Base-by-base conservation (phyloP, 345 rosid genomes). In the Mallotus nudiflorus region DNA sequence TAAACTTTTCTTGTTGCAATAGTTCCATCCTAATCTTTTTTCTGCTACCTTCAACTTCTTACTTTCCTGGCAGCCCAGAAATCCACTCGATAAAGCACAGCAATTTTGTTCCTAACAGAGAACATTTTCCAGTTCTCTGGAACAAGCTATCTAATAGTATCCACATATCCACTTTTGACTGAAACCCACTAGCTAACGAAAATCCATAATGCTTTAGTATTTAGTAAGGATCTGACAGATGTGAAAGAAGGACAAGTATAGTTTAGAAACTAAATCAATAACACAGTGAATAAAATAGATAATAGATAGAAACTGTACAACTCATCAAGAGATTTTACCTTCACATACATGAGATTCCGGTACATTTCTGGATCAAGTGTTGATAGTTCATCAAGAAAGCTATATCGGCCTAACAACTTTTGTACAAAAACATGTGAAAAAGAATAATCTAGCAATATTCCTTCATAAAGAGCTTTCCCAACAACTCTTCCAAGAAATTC, bases 401-500 rank as follows among this genome's bases (percentile, higher is more conserved):
- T 91, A 82, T 94, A 94, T 65, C 96, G 88, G 37, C 98, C 98
- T 72, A 94, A 81, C 67, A 94, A 89, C 82, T 94, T 94, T 80
- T 84, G 98, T 59, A 94, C 89, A 77, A 94, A 94, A 73, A 87
- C 96, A 72, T 84, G 96, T 35, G 98, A 88, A 84, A 94, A 94
- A 35, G 93, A 85, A 79, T 91, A 94, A 82, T 94, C 98, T 65
- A 91, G 87, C 76, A 94, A 78, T 74, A 94, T 90, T 78, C 98
- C 97, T 80, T 94, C 98, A 68, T 94, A 94, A 37, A 94, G 89
- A 70, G 98, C 97, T 87, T 94, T 90, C 68, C 98, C 98, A 65
- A 94, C 97, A 76, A 94, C 86, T 80, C 96, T 88, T 73, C 98
- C 98, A 72, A 94, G 96, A 77, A 94, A 94, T 81, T 91, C 98